Evolutionary conservation across 306 rosid species (phyloP), one percentile per base, ranked within the genome.

Genomic region (Mucuna pruriens): DNA sequence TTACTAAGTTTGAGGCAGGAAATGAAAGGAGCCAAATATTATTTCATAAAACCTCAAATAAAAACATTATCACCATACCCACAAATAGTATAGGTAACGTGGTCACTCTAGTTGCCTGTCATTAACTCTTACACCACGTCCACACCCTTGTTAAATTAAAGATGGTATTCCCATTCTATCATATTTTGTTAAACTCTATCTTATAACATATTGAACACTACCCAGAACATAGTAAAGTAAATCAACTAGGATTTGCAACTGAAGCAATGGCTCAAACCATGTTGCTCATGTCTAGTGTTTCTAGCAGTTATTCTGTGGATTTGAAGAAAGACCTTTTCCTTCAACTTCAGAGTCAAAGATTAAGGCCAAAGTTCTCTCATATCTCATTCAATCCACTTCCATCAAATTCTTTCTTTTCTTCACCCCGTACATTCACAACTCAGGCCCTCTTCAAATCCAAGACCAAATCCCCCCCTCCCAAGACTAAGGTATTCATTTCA

Each of bases 201-300:
- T 12, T 33, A n/a, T n/a, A 46, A 34, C 39, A 77, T 6, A 23
- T 19, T 76, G 23, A 7, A 76, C 4, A 75, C 12, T 20, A 58
- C 31, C 2, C 26, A 15, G 5, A 25, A 46, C 45, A 64, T 55
- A 77, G 68, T 2, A 5, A 9, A n/a, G 23, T 6, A 19, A 4
- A 51, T 23, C 44, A 79, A 34, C 22, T 2, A 54, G 49, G 9
- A 67, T 5, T 40, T 51, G 71, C 7, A 31, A 16, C 29, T 38
- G 44, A 33, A 80, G 80, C 71, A 78, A 93, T 93, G 97, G 99
- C 98, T 78, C 98, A 95, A 85, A 91, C 98, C 65, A 87, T 95
- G 92, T 48, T 95, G 76, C 92, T 91, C 75, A 83, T 89, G 88
- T 90, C 97, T 4, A 86, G 90, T 75, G 94, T 89, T 51, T 90